Evolutionary conservation across 2,329 filamentous ascomycete genomes (phyloP).

Genomic region (Cladosporium sp.): DNA sequence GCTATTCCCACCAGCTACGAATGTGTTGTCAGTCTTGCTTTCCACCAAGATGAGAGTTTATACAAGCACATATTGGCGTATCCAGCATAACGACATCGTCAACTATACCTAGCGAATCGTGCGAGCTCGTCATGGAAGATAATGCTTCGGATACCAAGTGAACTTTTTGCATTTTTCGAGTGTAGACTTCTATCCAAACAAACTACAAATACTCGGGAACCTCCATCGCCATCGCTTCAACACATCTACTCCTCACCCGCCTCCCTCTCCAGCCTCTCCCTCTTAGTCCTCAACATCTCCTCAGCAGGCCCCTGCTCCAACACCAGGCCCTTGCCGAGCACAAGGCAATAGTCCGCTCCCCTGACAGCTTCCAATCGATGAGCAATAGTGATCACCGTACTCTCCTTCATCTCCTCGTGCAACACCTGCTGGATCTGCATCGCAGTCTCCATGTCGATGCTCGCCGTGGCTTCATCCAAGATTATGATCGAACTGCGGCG

Average conservation of each 20-base stretch:
- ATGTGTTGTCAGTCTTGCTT: neutral
- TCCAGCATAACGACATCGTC: too few relatives aligned
- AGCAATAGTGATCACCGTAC: conserved; percentile 67
- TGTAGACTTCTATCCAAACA: neutral
- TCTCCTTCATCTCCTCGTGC: conserved; percentile 58
- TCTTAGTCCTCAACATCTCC: conserved; percentile 32
- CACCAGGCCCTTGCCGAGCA: conserved; percentile 55
- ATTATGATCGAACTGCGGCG: conserved; percentile 63
- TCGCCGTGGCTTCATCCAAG: conserved; percentile 67
- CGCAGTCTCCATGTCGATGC: conserved; percentile 65
- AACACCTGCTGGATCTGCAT: conserved; percentile 57
- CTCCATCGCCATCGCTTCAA: neutral
- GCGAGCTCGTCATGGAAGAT: too few relatives aligned
- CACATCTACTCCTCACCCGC: conserved; percentile 20
- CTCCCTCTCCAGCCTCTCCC: conserved; percentile 23
- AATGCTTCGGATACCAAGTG: neutral
- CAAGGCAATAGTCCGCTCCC: conserved; percentile 58
- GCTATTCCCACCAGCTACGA: neutral
- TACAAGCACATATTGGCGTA: too few relatives aligned
- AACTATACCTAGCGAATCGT: too few relatives aligned
- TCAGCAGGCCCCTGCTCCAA: conserved; percentile 40
- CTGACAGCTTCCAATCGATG: conserved; percentile 65
- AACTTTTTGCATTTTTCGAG: neutral
- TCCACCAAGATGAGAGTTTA: neutral
- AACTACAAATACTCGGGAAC: neutral